Evolutionary conservation across 495 filamentous ascomycete genomes (phyloP), one percentile per base, ranked within the genome.

Genomic region (Aspergillus bridgeri): DNA sequence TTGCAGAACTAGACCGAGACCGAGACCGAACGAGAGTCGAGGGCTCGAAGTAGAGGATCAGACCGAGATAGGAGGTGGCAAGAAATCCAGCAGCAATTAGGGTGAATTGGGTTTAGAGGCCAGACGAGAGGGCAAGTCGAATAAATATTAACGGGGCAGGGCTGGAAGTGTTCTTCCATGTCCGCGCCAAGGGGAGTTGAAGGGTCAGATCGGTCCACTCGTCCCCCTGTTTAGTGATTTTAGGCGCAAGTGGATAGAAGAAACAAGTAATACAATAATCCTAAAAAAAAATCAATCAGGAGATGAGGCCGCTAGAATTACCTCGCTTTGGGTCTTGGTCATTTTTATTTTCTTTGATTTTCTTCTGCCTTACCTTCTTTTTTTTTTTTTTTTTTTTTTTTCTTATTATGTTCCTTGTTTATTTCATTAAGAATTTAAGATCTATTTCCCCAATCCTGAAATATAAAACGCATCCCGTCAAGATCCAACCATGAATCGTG

Each of bases 151-250:
- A 15, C 24, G 8, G 42, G 15, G 21, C 19, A 27, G 29, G 46
- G 38, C 33, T 24, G 55, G 48, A 48, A 45, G 44, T 33, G 45
- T 25, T 43, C 25, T 33, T 33, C 24, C 38, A 50, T 50, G 48
- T 49, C 53, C 51, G 33, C 33, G 33, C 33, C 33, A 56, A 61
- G 50, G 49, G 51, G 45, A 63, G 59, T 60, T 63, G 58, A 52
- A 66, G 64, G 60, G 56, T 63, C 64, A 66, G 60, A 67, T 67
- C 64, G 64, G 62, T 63, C 64, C 64, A 67, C 64, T 66, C 59
- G n/a, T 60, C 24, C 55, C 56, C 52, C 53, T 42, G 56, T 54
- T 57, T 52, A 25, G 44, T 33, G n/a, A n/a, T n/a, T n/a, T n/a
- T n/a, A n/a, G n/a, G n/a, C n/a, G n/a, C n/a, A n/a, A 13, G n/a